Evolutionary conservation across 805 yeast genomes (phyloP).

Genomic region (Saccharomycopsis lassenensis): DNA sequence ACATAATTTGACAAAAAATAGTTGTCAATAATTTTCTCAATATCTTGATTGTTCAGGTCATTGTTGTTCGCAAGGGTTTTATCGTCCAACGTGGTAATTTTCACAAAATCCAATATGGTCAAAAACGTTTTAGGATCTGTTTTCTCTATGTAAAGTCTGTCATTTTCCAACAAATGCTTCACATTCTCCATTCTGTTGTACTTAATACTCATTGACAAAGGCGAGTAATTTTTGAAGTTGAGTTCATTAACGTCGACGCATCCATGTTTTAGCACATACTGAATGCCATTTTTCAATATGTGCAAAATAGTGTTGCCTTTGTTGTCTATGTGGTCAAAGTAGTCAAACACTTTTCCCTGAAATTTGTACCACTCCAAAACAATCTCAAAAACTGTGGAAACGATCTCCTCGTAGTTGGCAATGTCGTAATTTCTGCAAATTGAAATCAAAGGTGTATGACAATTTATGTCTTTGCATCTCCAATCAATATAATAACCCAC

Average conservation of each 20-base stretch:
- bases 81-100: constrained; percentile 21
- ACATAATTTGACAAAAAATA: constrained; percentile 20
- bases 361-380: constrained; percentile 33
- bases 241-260: constrained; percentile 44
- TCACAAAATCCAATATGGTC: constrained; percentile 37
- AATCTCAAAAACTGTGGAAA: constrained; percentile 34
- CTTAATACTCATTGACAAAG: constrained; percentile 60
- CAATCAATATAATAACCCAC: constrained; percentile 60
- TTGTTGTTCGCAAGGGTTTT: constrained; percentile 6
- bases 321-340: constrained; percentile 56
- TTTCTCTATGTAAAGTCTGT: constrained; percentile 35
- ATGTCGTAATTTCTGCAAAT: constrained; percentile 77
- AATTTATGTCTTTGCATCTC: constrained; percentile 50
- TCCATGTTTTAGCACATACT: constrained; percentile 19
- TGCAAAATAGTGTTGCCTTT: constrained; percentile 74
- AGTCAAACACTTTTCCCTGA: constrained; percentile 28
- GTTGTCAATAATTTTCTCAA: constrained; percentile 28
- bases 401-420: constrained; percentile 40
- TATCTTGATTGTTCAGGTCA: constrained; percentile 18
- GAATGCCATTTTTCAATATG: constrained; percentile 38
- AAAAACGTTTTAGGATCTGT: constrained; percentile 9
- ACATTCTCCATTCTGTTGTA: constrained; percentile 58
- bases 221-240: constrained; percentile 37
- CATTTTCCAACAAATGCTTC: constrained; percentile 35
- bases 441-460: constrained; percentile 71